A percentile compares a stretch with the other conserved stretches of the same genome.
These are phyloP conservation scores for Exidia glandulosa DNA, from an alignment of 768 basidiomycete genomes.

Conservation along the genomic window DNA sequence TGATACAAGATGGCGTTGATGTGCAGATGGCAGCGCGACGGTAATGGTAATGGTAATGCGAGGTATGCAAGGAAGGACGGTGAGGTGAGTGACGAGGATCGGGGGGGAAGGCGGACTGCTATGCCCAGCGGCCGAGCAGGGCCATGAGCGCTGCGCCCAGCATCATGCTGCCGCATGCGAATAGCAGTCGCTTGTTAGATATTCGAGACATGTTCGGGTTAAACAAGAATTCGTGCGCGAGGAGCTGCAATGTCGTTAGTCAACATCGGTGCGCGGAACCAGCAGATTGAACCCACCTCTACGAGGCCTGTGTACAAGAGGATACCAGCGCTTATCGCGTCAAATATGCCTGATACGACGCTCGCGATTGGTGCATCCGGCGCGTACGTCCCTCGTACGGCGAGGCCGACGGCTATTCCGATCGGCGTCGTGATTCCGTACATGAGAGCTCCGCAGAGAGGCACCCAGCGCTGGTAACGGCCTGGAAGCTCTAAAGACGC, in stretches of 20 bases:
- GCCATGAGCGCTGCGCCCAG: conserved; percentile 81
- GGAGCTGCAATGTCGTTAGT: too few species aligned
- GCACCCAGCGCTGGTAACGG: conserved; percentile 40
- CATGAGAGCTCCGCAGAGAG: conserved; percentile 45
- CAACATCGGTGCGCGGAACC: too few species aligned
- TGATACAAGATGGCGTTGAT: too few species aligned
- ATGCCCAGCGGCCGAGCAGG: conserved; percentile 87
- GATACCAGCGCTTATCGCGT: conserved; percentile 79
- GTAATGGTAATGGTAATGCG: too few species aligned
- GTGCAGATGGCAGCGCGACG: too few species aligned
- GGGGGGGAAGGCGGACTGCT: too few species aligned
- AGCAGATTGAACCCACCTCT: too few species aligned
- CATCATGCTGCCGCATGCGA: conserved; percentile 63
- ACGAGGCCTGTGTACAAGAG: conserved; percentile 80
- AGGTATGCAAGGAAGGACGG: background rate
- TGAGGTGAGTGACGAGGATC: background rate
- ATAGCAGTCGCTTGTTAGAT: conserved; percentile 50
- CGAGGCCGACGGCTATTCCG: conserved; percentile 79
- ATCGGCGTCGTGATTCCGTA: conserved; percentile 78
- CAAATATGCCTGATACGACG: conserved; percentile 77
- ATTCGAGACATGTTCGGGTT: conserved; percentile 74
- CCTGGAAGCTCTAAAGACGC: conserved; percentile 60
- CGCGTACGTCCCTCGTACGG: conserved; percentile 68
- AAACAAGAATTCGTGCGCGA: conserved; percentile 93
- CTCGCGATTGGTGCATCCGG: conserved; percentile 62